Evolutionary conservation across 2,329 filamentous ascomycete genomes (phyloP), one percentile per base, ranked within the genome.

Genomic region (Pseudopyricularia javanii): DNA sequence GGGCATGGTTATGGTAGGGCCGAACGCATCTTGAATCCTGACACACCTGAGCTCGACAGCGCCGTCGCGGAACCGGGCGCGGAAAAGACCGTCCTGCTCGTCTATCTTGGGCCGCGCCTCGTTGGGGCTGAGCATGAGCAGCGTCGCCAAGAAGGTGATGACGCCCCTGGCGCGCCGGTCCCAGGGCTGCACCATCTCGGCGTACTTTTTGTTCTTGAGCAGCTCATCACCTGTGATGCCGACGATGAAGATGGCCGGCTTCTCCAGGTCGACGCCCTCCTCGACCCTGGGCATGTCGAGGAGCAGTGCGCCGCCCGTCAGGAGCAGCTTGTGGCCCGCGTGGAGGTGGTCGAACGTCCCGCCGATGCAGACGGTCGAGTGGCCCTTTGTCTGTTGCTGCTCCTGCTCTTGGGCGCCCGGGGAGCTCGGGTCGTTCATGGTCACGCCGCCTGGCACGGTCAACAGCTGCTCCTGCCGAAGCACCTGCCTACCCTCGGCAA

Each of bases 271-370:
- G 4, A 30, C 7, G 4, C 11, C 7, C 11, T 22, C 34, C 9
- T 51, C 22, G 26, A 43, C 15, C 28, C 17, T 45, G 40, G 50
- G 50, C 1, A 79, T 74, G 54, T 80, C 78, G 54, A 86, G 74
- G 15, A 89, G 76, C 53, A 96, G 79, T 0, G 84, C 80, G 0
- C 86, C 88, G 56, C 91, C 91, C n/a, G 91, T 90, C 20, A 98
- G 79, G 20, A 98, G 78, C n/a, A 97, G 75, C 69, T 97, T 98
- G 72, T 98, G 93, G 6, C 93, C 93, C 4, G 88, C 83, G 64
- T 98, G 93, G 22, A 98, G 78, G 68, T 97, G 90, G 66, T 98
- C 93, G 68, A 97, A 98, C 0, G 93, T 98, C 9, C 93, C 93
- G 30, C 91, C 93, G 12, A 97, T 80, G 51, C 85, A 88, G 50